Evolutionary conservation across 1,284 basidiomycete species (phyloP).

Genomic region (Paramarasmius palmivorus): DNA sequence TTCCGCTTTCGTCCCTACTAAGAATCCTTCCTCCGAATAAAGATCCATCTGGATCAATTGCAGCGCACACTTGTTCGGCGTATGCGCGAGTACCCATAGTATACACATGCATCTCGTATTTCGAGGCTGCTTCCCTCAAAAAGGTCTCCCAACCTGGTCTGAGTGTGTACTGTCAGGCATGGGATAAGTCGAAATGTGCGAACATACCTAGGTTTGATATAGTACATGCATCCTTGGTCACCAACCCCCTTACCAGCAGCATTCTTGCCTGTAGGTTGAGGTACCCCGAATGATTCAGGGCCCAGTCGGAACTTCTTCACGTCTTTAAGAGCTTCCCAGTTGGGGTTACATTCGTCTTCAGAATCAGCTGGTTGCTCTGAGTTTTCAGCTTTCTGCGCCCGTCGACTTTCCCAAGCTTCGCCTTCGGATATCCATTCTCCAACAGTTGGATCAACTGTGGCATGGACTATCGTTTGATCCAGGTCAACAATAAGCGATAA

Average conservation of each 20-base stretch:
- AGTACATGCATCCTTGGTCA: conserved; percentile 89
- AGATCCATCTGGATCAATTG: conserved; percentile 87
- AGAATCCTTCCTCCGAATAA: conserved; percentile 89
- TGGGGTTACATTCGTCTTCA: conserved; percentile 78
- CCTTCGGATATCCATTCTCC: conserved; percentile 95
- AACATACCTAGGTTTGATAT: conserved; percentile 88
- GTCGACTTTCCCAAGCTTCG: conserved; percentile 67
- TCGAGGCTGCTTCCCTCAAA: conserved; percentile 67
- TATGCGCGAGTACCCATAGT: conserved; percentile 99
- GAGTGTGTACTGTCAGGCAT: conserved; percentile 15
- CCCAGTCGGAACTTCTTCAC: conserved; percentile 87
- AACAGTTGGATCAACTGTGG: conserved; percentile 97
- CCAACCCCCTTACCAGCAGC: conserved; percentile 49
- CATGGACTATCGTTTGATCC: conserved; percentile 98
- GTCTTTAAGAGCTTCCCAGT: conserved; percentile 86
- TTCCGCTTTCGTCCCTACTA: conserved; percentile 94
- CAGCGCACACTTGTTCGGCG: conserved; percentile 91
- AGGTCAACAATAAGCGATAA: conserved; percentile 97
- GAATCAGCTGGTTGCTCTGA: conserved; percentile 40
- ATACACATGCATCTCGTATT: conserved; percentile 99
- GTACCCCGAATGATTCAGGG: conserved; percentile 69
- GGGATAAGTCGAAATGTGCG: conserved; percentile 17
- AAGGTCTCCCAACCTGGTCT: conserved; percentile 90
- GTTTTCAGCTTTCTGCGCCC: conserved; percentile 41
- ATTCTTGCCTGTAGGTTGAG: conserved; percentile 54